Evolutionary conservation across 768 basidiomycete species (phyloP).

Genomic region (Macrocybe gigantea): DNA sequence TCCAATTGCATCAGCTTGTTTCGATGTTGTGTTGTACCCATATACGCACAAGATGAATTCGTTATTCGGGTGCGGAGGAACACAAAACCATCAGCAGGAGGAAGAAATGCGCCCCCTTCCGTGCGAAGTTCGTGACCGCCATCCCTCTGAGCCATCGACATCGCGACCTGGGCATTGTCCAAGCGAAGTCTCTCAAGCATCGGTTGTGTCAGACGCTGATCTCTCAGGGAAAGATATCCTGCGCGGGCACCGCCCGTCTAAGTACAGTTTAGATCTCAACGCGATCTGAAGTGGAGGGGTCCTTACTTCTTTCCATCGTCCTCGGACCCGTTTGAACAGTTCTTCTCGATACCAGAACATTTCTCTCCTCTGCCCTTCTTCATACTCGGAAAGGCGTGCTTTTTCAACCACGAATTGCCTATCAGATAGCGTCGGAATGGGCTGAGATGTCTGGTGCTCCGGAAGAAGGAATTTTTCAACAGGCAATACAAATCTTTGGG

Average conservation of each 20-base stretch:
- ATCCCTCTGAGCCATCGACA: constrained; percentile 36
- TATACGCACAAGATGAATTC: constrained; percentile 62
- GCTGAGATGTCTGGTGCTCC: constrained; percentile 46
- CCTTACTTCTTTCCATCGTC: constrained; percentile 83
- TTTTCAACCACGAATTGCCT: constrained; percentile 89
- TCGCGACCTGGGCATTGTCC: constrained; percentile 54
- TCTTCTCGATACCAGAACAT: constrained; percentile 97
- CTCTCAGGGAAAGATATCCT: constrained; percentile 73
- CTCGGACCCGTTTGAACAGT: constrained; percentile 61
- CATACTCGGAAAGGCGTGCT: constrained; percentile 50
- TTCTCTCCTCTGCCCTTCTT: constrained; percentile 65
- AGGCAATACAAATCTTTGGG: constrained; percentile 57
- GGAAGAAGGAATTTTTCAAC: constrained; percentile 65
- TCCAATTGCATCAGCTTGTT: neutral
- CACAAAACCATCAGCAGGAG: constrained; percentile 56
- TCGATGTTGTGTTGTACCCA: neutral
- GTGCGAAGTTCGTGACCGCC: constrained; percentile 15
- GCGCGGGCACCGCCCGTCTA: constrained; percentile 76
- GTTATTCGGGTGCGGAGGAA: constrained; percentile 50
- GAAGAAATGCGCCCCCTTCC: constrained; percentile 39
- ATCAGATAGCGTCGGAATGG: constrained; percentile 82
- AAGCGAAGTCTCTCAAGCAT: constrained; percentile 78
- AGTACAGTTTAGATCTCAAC: constrained; percentile 1
- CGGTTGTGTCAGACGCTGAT: constrained; percentile 67
- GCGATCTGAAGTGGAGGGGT: constrained; percentile 1